Evolutionary conservation across 495 filamentous ascomycete genomes (phyloP), one percentile per base, ranked within the genome.

Genomic region (Glonium stellatum): DNA sequence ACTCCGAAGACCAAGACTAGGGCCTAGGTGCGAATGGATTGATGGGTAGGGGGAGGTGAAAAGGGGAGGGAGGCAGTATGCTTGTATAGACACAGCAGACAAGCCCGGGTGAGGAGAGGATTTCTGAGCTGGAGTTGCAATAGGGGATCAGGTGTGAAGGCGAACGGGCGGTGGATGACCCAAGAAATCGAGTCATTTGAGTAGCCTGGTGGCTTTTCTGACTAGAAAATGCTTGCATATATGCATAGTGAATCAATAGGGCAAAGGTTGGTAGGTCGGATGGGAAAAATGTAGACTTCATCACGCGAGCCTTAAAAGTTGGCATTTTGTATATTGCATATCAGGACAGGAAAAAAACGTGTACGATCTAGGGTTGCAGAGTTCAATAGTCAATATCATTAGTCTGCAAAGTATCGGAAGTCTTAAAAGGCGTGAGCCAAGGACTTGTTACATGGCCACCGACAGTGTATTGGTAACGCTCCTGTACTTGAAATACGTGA

Each of bases 1-100:
- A 80, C 81, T 61, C 75, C 75, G 63, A 85, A 85, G 81, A 73
- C 76, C 73, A 82, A 75, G 65, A 27, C 54, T 56, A 44, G 54
- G n/a, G 25, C 34, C 41, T 49, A 31, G 23, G 35, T 27, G 31
- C 18, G 6, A 35, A 25, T 15, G 39, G 0, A 23, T 0, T 21
- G 10, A 11, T 44, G 39, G 39, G 2, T 11, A 11, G 13, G 39
- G 39, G 39, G 39, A 44, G 39, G 39, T 11, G 39, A 18, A 15
- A 13, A 44, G 12, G 39, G 10, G 13, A 18, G 39, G 13, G 39
- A 44, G 18, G 18, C 13, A 44, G 39, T 18, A 11, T 44, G 27
- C 6, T 31, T 31, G 27, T 3, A 31, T 31, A 31, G 27, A 31
- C 27, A 31, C 27, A 31, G 6, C 6, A 31, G 27, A 31, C 27